Evolutionary conservation across 2,329 filamentous ascomycete genomes (phyloP).

Genomic region (Sporothrix brunneoviolacea): DNA sequence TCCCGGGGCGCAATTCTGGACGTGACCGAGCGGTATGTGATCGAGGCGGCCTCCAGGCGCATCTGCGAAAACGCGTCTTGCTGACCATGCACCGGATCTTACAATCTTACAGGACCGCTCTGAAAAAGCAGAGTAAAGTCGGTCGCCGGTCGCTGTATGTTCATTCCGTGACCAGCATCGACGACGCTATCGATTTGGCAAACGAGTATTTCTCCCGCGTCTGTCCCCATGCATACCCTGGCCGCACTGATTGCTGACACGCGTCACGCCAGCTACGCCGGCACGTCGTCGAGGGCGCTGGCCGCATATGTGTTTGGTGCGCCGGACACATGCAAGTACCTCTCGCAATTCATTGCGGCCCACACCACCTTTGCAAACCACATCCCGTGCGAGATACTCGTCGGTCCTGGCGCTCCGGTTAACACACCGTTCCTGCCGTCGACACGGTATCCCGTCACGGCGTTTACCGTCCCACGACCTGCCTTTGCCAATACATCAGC

Average conservation of each 20-base stretch:
- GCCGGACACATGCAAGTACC: slow-evolving; percentile 44
- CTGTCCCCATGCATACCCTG: too few species aligned
- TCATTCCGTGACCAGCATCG: slow-evolving; percentile 8
- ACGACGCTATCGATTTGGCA: slow-evolving; percentile 10
- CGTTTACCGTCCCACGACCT: neutral
- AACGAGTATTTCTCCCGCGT: neutral
- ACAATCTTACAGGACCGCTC: neutral
- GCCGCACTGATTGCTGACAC: too few species aligned
- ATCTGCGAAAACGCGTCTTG: too few species aligned
- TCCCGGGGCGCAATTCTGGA: slow-evolving; percentile 23
- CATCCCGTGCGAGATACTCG: slow-evolving; percentile 47
- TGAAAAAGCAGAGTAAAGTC: neutral
- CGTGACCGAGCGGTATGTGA: slow-evolving; percentile 22
- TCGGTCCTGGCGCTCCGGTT: slow-evolving; percentile 31
- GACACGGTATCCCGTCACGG: neutral
- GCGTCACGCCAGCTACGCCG: too few species aligned
- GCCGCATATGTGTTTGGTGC: slow-evolving; percentile 23
- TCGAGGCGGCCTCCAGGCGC: too few species aligned
- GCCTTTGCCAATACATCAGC: neutral
- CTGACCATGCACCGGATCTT: too few species aligned
- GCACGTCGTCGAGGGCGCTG: neutral
- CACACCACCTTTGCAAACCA: slow-evolving; percentile 49
- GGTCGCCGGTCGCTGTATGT: neutral
- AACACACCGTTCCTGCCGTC: neutral
- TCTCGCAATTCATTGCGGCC: slow-evolving; percentile 48